Conservation (phyloP, 768 basidiomycete genomes). For the Tylopilus vinaceipallidus region DNA sequence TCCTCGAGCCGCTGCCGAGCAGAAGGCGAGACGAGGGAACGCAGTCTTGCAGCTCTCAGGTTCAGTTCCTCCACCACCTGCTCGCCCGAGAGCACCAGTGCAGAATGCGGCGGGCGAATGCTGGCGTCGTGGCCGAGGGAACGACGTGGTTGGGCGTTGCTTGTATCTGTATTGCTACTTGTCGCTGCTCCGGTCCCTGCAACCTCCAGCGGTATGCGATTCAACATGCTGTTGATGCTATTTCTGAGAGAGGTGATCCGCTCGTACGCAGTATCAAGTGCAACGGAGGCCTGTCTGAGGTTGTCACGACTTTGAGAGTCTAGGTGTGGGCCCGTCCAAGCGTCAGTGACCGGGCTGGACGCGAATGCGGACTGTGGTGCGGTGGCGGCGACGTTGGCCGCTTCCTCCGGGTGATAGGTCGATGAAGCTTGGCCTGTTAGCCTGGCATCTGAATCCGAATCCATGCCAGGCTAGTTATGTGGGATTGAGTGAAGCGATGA, state of each 20-base stretch:
- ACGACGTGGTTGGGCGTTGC: constrained; percentile 7
- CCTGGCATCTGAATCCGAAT: constrained; percentile 11
- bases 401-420: constrained; percentile 10
- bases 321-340: constrained; percentile 12
- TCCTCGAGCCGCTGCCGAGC: constrained; percentile 34
- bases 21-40: constrained; percentile 29
- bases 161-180: not conserved
- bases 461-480: constrained; percentile 15
- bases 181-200: constrained; percentile 10
- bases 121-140: constrained; percentile 17
- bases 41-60: constrained; percentile 27
- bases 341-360: constrained; percentile 4
- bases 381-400: constrained; percentile 7
- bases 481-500: constrained; percentile 1
- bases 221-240: constrained; percentile 44
- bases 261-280: constrained; percentile 52
- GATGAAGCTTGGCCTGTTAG: constrained; percentile 11
- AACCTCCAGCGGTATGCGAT: constrained; percentile 38
- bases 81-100: constrained; percentile 30
- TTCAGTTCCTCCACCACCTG: constrained; percentile 28
- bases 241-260: constrained; percentile 55
- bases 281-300: constrained; percentile 51
- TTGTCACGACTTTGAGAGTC: constrained; percentile 33
- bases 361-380: constrained; percentile 5
- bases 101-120: constrained; percentile 32